Conservation (phyloP, 768 basidiomycete species). For the Tubosaeta sp. region DNA sequence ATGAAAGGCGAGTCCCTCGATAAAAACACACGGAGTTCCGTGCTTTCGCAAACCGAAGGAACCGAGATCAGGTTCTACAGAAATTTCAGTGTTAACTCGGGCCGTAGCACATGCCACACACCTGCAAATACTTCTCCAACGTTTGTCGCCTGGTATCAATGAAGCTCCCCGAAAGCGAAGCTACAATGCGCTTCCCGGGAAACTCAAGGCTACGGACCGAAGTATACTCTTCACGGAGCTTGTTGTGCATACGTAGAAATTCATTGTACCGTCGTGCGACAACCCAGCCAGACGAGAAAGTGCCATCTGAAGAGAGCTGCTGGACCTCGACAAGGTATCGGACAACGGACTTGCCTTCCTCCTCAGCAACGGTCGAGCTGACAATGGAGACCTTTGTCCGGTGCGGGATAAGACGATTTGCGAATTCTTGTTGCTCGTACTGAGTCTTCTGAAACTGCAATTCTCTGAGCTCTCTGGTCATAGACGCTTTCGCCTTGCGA, state of each 20-base stretch:
- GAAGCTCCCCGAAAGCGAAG: constrained; percentile 82
- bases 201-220: constrained; percentile 75
- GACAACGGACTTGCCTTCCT: constrained; percentile 86
- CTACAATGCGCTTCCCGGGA: constrained; percentile 89
- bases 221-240: constrained; percentile 70
- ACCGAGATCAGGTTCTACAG: constrained; percentile 67
- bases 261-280: constrained; percentile 93
- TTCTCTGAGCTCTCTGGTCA: constrained; percentile 80
- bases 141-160: constrained; percentile 75
- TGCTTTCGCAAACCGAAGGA: constrained; percentile 74
- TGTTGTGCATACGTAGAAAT: constrained; percentile 85
- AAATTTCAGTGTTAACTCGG: not conserved
- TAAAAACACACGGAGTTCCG: constrained; percentile 78
- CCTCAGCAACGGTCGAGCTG: constrained; percentile 76
- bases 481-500: constrained; percentile 72
- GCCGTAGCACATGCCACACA: constrained; percentile 24
- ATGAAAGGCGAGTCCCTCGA: constrained; percentile 85
- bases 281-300: constrained; percentile 84
- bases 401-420: constrained; percentile 79
- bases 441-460: constrained; percentile 87
- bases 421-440: constrained; percentile 92
- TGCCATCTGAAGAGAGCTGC: constrained; percentile 77
- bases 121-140: constrained; percentile 90
- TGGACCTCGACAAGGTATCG: constrained; percentile 91
- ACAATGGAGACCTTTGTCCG: constrained; percentile 84